Conservation (phyloP, 129 eudicot genomes). For the Flaveria robusta region DNA sequence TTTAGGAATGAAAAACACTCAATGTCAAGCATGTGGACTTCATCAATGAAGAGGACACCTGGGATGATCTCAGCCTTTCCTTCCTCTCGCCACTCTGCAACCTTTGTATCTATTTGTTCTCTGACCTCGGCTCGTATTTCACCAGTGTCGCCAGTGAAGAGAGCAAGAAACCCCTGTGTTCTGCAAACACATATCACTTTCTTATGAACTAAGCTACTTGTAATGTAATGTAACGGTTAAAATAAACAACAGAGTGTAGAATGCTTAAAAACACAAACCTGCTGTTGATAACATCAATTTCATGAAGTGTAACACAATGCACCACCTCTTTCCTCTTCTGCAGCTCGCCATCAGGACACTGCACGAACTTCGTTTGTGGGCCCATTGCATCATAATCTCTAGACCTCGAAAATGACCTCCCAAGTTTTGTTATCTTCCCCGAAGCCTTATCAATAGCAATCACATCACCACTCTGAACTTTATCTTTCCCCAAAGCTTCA, state of each 20-base stretch:
- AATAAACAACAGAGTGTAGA: neutral
- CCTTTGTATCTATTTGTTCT: constrained; percentile 91
- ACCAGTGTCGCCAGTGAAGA: constrained; percentile 91
- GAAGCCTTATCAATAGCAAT: constrained; percentile 86
- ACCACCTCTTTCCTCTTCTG: constrained; percentile 91
- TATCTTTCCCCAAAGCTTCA: constrained; percentile 83
- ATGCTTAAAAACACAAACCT: constrained; percentile 40
- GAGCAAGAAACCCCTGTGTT: constrained; percentile 90
- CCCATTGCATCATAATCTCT: constrained; percentile 91
- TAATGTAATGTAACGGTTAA: neutral
- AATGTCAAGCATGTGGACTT: constrained; percentile 91
- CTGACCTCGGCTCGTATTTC: constrained; percentile 92
- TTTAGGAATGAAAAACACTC: constrained; percentile 90
- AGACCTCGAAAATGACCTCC: constrained; percentile 75
- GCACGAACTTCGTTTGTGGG: constrained; percentile 81
- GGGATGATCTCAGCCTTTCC: constrained; percentile 94
- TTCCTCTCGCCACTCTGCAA: constrained; percentile 97
- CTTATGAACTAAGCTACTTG: neutral
- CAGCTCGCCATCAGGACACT: constrained; percentile 89
- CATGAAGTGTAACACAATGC: constrained; percentile 87
- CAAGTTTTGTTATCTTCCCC: constrained; percentile 87
- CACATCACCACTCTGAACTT: constrained; percentile 89
- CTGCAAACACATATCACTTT: constrained; percentile 31
- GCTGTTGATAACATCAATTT: constrained; percentile 94
- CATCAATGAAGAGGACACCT: constrained; percentile 88